Evolutionary conservation across 257 asterid species (phyloP).

Genomic region (Solanum etuberosum): DNA sequence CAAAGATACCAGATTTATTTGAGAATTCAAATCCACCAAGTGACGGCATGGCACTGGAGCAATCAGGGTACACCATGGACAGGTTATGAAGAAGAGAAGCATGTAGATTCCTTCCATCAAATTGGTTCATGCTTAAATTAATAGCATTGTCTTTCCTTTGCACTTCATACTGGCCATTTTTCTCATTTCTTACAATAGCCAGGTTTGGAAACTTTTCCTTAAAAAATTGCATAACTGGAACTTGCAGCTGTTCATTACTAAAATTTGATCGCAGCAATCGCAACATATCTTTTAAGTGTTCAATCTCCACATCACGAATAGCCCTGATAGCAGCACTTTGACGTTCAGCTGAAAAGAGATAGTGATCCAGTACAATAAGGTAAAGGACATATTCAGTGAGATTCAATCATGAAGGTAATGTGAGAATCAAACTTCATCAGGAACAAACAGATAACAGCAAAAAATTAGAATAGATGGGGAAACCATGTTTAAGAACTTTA

Average conservation of each 20-base stretch:
- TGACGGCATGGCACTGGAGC: conserved; percentile 50
- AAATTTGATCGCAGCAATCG: conserved; percentile 49
- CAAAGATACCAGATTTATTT: conserved; percentile 47
- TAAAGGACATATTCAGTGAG: not conserved
- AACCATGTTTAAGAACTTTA: not conserved
- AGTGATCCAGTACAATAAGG: not conserved
- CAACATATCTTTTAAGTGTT: conserved; percentile 45
- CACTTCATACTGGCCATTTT: conserved; percentile 52
- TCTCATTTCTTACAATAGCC: conserved; percentile 26
- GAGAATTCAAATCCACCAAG: conserved; percentile 71
- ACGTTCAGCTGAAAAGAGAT: conserved; percentile 54
- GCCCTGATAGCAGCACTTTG: conserved; percentile 77
- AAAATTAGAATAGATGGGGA: not conserved
- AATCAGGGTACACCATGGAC: conserved; percentile 52
- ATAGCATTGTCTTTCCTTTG: conserved; percentile 39
- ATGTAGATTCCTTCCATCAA: conserved; percentile 39
- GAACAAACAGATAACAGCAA: not conserved
- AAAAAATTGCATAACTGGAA: conserved; percentile 58
- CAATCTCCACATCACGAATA: conserved; percentile 70
- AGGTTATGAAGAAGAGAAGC: conserved; percentile 59
- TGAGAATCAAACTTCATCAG: not conserved
- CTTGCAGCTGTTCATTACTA: conserved; percentile 44
- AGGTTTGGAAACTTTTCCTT: conserved; percentile 60
- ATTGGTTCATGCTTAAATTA: conserved; percentile 25
- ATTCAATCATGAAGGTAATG: not conserved